A percentile compares a stretch with the other conserved stretches of the same genome.
Evolutionary conservation across 129 eudicot genomes (phyloP).

Genomic region (Chrysanthemum makinoi): DNA sequence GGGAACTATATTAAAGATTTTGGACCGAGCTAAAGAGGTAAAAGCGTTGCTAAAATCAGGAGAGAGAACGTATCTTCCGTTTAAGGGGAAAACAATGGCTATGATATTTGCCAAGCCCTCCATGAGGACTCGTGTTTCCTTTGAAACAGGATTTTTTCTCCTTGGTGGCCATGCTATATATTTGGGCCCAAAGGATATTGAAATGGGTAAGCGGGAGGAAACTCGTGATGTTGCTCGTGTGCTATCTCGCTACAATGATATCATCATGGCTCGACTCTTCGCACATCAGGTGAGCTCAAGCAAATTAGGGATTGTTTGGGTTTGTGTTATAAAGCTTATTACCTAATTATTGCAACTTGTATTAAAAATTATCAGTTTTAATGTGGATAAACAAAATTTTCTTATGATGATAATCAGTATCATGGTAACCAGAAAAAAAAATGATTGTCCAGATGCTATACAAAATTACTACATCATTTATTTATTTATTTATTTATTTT

Average conservation of each 20-base stretch:
- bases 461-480: no score
- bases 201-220: conserved; percentile 99
- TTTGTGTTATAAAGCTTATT: no score
- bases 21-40: conserved; percentile 82
- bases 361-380: no score
- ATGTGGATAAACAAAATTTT: no score
- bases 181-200: conserved; percentile 93
- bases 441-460: no score
- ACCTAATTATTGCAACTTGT: no score
- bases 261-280: conserved; percentile 97
- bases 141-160: conserved; percentile 86
- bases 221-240: conserved; percentile 99
- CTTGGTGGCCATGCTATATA: conserved; percentile 96
- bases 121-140: conserved; percentile 97
- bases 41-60: conserved; percentile 84
- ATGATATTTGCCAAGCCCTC: conserved; percentile 99
- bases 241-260: conserved; percentile 84
- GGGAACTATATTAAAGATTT: conserved; percentile 69
- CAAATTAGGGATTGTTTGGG: conserved; percentile 7
- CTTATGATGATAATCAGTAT: no score
- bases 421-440: no score
- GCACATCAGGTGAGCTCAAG: conserved; percentile 92
- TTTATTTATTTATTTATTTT: no score
- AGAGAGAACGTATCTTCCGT: conserved; percentile 81
- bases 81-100: conserved; percentile 93